Evolutionary conservation across 2,329 filamentous ascomycete species (phyloP).

Genomic region (Dothideomycetes sp.): DNA sequence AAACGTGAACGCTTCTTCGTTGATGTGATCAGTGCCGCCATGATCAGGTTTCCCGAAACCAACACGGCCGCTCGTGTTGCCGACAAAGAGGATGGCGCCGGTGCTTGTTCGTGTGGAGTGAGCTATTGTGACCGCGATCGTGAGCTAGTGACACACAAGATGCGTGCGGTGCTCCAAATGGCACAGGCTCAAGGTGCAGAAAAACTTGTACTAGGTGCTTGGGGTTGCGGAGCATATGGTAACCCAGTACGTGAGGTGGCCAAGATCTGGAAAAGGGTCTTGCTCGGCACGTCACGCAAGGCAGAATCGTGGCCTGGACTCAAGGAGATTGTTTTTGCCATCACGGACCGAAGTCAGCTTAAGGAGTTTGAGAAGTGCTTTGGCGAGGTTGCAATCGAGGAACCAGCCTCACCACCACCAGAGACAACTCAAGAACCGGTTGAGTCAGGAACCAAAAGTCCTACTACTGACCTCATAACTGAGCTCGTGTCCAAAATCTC

Average conservation of each 20-base stretch:
- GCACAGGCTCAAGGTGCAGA: conserved; percentile 36
- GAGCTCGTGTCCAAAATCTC: conserved; percentile 24
- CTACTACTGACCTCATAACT: conserved; percentile 14
- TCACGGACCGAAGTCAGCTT: conserved; percentile 45
- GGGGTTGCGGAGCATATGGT: conserved; percentile 56
- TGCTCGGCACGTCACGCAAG: conserved; percentile 24
- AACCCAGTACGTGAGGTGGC: conserved; percentile 54
- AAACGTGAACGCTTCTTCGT: conserved; percentile 49
- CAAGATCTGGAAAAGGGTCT: conserved; percentile 42
- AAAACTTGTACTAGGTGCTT: conserved; percentile 51
- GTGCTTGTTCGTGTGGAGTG: conserved; percentile 30
- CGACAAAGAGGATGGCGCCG: conserved; percentile 23
- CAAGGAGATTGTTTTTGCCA: conserved; percentile 50
- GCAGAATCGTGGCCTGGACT: conserved; percentile 36
- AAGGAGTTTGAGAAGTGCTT: conserved; percentile 43
- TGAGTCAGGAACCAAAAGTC: conserved; percentile 2
- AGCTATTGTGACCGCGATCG: conserved; percentile 39
- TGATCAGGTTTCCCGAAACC: conserved; percentile 50
- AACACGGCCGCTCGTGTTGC: conserved; percentile 4
- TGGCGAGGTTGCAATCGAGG: conserved; percentile 25
- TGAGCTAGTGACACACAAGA: conserved; percentile 45
- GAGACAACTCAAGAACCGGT: conserved; percentile 1
- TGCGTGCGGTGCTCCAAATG: conserved; percentile 49
- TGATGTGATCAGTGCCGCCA: conserved; percentile 50
- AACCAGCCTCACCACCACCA: conserved; percentile 13